Evolutionary conservation across 345 rosid species (phyloP).

Genomic region (Reutealis trisperma): DNA sequence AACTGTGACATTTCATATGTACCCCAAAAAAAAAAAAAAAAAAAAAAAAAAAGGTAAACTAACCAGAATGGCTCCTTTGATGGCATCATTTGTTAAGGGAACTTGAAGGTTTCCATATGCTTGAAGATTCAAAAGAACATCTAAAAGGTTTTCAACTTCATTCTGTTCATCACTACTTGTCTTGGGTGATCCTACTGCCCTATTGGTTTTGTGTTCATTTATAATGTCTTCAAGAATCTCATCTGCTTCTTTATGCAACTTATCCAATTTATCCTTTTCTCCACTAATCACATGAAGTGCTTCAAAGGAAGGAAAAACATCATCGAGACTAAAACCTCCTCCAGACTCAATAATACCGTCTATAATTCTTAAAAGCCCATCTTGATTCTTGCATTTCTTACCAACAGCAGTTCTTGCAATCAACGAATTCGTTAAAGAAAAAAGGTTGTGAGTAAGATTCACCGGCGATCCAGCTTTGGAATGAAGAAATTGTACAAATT

Average conservation of each 20-base stretch:
- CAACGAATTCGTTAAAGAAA: slow-evolving; percentile 13
- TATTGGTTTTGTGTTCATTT: not conserved
- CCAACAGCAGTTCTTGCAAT: slow-evolving; percentile 33
- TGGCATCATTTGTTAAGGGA: slow-evolving; percentile 3
- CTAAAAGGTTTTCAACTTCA: slow-evolving; percentile 2
- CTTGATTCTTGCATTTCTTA: slow-evolving; percentile 26
- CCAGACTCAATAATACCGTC: not conserved
- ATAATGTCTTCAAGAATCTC: slow-evolving; percentile 9
- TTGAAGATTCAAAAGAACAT: slow-evolving; percentile 24
- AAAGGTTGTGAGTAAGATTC: slow-evolving; percentile 18
- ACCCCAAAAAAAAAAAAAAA: not conserved
- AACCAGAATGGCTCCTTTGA: slow-evolving; percentile 24
- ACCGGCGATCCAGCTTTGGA: slow-evolving; percentile 20
- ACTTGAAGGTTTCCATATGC: slow-evolving; percentile 9
- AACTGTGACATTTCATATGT: not conserved
- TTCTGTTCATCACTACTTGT: not conserved
- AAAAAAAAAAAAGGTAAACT: not conserved
- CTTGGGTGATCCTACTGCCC: not conserved
- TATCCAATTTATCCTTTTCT: not conserved
- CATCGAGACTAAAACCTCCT: slow-evolving; percentile 29
- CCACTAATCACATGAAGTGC: not conserved
- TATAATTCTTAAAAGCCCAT: slow-evolving; percentile 5
- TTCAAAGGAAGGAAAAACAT: slow-evolving; percentile 20
- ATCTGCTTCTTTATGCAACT: not conserved
- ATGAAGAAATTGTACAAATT: not conserved